Evolutionary conservation across 2,329 filamentous ascomycete species (phyloP), one percentile per base, ranked within the genome.

Genomic region (Xylaria multiplex): DNA sequence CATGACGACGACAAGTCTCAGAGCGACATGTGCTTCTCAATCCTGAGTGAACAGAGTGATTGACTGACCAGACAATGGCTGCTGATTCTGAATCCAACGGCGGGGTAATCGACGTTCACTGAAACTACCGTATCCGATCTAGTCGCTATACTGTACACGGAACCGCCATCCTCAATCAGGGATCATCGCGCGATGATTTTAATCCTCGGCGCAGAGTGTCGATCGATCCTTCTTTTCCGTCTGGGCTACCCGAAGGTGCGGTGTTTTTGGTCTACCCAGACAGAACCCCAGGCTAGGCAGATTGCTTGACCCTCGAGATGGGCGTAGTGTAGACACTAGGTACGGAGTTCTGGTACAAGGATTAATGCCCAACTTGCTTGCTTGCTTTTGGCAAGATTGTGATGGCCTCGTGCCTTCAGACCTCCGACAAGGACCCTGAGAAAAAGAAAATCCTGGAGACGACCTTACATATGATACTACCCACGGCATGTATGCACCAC

Each of bases 351-450:
- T 40, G 37, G 13, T 14, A 57, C 52, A 37, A 32, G 14, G 24
- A 57, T 62, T 57, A 13, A 37, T 64, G 55, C 62, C 56, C 43
- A 64, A 55, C 42, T 40, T 13, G 37, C 11, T 14, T 58, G 22
- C 45, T 59, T 64, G 37, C 64, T 55, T 59, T 54, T 67, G 56
- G 55, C 60, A 46, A 56, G 40, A 45, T 48, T 40, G 37, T 40
- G 37, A 48, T 57, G 48, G 54, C 19, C 24, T 40, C 40, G 56
- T 32, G 48, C 40, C 43, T 42, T 11, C 42, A 43, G 35, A 35
- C 30, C 6, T 40, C 35, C 42, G 35, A 22, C 49, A 24, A 49
- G n/a, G 37, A 43, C 56, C 54, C 48, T 59, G 22, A 22, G 48
- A 53, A 62, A 65, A 66, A 57, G 45, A 43, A 56, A 56, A 48